A percentile compares a stretch with the other conserved stretches of the same genome.
Conservation (phyloP, 176 grass and related monocot species). For the Elymus sibiricus region DNA sequence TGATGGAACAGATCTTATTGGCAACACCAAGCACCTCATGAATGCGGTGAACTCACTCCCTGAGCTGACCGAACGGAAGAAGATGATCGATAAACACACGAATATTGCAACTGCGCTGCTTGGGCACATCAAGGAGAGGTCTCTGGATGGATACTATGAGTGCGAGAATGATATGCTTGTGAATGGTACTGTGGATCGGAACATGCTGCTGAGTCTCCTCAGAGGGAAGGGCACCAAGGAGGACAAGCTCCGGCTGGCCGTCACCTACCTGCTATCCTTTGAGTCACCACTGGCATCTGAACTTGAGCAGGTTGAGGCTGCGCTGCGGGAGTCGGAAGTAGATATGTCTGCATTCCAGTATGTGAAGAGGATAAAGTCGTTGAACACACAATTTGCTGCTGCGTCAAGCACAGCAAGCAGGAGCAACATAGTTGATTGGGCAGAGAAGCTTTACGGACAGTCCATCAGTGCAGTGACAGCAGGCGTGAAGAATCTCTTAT, state of each 20-base stretch:
- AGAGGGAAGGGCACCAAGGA: slow-evolving; percentile 84
- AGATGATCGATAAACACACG: slow-evolving; percentile 93
- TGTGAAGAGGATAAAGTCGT: slow-evolving; percentile 87
- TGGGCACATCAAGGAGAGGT: slow-evolving; percentile 85
- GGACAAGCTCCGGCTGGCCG: slow-evolving; percentile 85
- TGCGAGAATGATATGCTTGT: slow-evolving; percentile 84
- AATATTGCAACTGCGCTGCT: slow-evolving; percentile 86
- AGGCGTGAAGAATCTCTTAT: slow-evolving; percentile 95
- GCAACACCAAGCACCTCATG: slow-evolving; percentile 92
- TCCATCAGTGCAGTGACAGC: slow-evolving; percentile 81
- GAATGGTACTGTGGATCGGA: slow-evolving; percentile 69
- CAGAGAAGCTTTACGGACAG: slow-evolving; percentile 94
- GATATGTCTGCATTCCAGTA: slow-evolving; percentile 88
- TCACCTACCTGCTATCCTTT: slow-evolving; percentile 88
- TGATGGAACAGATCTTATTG: slow-evolving; percentile 87
- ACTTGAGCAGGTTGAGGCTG: slow-evolving; percentile 73
- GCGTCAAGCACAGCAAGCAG: slow-evolving; percentile 76
- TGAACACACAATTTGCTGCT: slow-evolving; percentile 70
- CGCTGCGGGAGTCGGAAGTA: slow-evolving; percentile 69
- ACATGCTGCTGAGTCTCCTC: slow-evolving; percentile 57
- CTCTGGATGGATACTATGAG: slow-evolving; percentile 73
- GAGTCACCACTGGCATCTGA: slow-evolving; percentile 59
- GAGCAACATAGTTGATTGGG: slow-evolving; percentile 95
- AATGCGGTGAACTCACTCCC: slow-evolving; percentile 92
- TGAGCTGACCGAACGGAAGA: slow-evolving; percentile 83